Evolutionary conservation across 768 basidiomycete species (phyloP).

Genomic region (Kwoniella dejecticola): DNA sequence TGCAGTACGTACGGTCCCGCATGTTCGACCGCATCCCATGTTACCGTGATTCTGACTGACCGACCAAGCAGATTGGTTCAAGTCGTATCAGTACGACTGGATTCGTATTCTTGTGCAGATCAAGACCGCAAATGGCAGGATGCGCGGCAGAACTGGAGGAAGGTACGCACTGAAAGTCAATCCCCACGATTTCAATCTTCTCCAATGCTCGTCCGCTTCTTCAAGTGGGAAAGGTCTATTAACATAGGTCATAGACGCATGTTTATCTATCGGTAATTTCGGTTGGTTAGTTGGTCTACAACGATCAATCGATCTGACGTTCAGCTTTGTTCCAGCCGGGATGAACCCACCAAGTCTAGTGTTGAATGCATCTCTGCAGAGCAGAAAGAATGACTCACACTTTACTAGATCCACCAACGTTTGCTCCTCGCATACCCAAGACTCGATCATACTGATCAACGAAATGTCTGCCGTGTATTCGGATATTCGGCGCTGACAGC

Average conservation of each 20-base stretch:
- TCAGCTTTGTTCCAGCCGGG: neutral
- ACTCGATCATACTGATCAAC: conserved; percentile 78
- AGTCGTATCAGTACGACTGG: neutral
- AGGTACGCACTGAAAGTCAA: conserved; percentile 71
- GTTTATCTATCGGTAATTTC: conserved; percentile 18
- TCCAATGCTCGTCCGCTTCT: conserved; percentile 82
- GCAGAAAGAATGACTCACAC: conserved; percentile 60
- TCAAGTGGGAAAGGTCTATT: conserved; percentile 87
- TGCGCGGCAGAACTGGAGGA: neutral
- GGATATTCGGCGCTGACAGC: conserved; percentile 52
- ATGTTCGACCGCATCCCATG: conserved; percentile 97
- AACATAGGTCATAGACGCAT: conserved; percentile 64
- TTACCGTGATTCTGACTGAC: conserved; percentile 84
- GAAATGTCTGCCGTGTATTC: conserved; percentile 74
- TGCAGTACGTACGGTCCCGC: conserved; percentile 72
- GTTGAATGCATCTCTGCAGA: neutral
- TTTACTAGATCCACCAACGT: conserved; percentile 80
- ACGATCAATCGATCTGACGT: neutral
- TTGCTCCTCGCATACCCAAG: conserved; percentile 78
- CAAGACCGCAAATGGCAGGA: too few relatives aligned
- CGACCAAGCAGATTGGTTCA: neutral
- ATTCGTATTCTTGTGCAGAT: neutral
- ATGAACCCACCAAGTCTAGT: too few relatives aligned
- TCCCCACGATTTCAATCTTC: conserved; percentile 80
- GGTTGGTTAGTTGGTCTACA: conserved; percentile 23